Evolutionary conservation across 768 basidiomycete genomes (phyloP).

Genomic region (Auriculariales sp.): DNA sequence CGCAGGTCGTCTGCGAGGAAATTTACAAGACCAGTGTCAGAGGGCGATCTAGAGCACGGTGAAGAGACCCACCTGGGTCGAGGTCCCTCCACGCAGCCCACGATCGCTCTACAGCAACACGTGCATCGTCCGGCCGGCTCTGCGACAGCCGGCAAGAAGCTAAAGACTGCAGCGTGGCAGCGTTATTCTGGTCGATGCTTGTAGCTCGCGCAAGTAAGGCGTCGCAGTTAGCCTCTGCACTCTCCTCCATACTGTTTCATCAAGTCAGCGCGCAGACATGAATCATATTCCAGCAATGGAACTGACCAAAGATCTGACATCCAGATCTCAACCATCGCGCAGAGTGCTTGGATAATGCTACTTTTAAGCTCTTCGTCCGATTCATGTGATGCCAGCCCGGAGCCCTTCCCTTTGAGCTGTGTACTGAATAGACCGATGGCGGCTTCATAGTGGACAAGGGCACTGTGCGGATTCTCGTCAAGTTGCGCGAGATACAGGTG

Average conservation of each 20-base stretch:
- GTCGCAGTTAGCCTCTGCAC: constrained; percentile 74
- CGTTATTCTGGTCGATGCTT: constrained; percentile 54
- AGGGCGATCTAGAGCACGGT: neutral
- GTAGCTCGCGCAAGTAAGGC: constrained; percentile 59
- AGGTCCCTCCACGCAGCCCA: constrained; percentile 61
- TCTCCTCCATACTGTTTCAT: constrained; percentile 52
- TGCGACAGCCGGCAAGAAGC: constrained; percentile 86
- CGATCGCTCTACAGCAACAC: constrained; percentile 46
- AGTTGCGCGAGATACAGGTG: constrained; percentile 85
- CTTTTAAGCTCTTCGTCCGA: constrained; percentile 42
- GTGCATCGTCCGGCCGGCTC: constrained; percentile 69
- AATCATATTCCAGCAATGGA: neutral
- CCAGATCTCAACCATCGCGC: constrained; percentile 91
- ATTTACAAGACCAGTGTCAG: neutral
- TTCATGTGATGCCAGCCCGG: constrained; percentile 22
- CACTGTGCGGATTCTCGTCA: constrained; percentile 59
- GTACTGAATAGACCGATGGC: constrained; percentile 55
- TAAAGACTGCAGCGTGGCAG: constrained; percentile 65
- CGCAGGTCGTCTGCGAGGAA: constrained; percentile 40
- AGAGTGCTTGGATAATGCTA: constrained; percentile 63
- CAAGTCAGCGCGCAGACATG: neutral
- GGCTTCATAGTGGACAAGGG: constrained; percentile 65
- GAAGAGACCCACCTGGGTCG: constrained; percentile 32
- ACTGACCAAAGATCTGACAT: constrained; percentile 86
- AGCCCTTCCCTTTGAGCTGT: constrained; percentile 57